Evolutionary conservation across 1,284 basidiomycete genomes (phyloP), one percentile per base, ranked within the genome.

Genomic region (Blastosporella zonata): DNA sequence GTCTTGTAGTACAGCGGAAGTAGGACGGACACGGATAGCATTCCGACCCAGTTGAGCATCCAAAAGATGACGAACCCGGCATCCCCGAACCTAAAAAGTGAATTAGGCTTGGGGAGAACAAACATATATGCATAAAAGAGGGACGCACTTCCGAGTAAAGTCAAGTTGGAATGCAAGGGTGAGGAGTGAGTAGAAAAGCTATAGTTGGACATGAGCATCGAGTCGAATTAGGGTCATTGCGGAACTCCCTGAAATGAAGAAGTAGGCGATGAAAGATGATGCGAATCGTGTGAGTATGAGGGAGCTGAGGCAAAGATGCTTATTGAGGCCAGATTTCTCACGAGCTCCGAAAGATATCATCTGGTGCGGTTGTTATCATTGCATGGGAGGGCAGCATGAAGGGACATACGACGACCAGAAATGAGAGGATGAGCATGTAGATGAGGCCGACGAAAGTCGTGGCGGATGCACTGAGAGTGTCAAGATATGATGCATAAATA

Each of bases 51-150:
- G 48, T 81, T 79, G 53, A 86, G 66, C 77, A 87, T 84, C 82
- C 86, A 90, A 68, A 86, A 88, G 18, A 89, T 67, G 53, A 90
- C 68, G 64, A 90, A 89, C 0, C 87, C 88, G 0, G 66, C 72
- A 22, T 67, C 62, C 6, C 78, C 77, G 49, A 77, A 82, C 53
- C 70, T 71, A 27, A n/a, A 20, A 18, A 6, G 18, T 9, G 13
- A 15, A 6, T 31, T 25, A 2, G 34, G 15, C 34, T 27, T 40
- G 13, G 15, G 44, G 15, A 29, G 10, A 18, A 5, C 0, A 10
- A 21, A 28, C 22, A 21, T 23, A 5, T 0, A 25, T 9, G 28
- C 9, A 23, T 9, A 22, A 20, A 3, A 31, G 15, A 10, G 39
- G 12, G 10, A 56, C 62, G 25, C 35, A 72, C 73, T 67, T 76